Evolutionary conservation across 768 basidiomycete species (phyloP).

Genomic region (Mycena chlorophos): DNA sequence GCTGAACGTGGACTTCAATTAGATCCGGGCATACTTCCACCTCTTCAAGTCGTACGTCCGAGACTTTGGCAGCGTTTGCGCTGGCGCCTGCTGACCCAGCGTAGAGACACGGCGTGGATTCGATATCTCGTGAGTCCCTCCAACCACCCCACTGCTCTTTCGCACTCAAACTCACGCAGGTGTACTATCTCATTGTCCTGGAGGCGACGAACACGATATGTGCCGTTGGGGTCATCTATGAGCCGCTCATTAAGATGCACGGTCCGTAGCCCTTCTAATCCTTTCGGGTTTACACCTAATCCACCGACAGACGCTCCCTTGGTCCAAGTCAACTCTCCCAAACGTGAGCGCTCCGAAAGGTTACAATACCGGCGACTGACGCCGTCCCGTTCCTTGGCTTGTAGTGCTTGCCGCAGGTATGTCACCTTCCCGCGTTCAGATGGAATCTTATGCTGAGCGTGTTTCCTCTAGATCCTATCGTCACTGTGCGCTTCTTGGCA

Average conservation of each 20-base stretch:
- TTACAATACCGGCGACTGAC: background rate
- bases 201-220: constrained; percentile 17
- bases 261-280: background rate
- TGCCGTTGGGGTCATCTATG: constrained; percentile 16
- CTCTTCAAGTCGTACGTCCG: constrained; percentile 19
- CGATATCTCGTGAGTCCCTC: constrained; percentile 8
- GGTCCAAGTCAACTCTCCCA: background rate
- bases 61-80: background rate
- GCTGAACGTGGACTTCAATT: background rate
- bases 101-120: constrained; percentile 10
- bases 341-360: background rate
- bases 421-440: background rate
- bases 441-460: background rate
- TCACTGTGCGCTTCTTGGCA: constrained; percentile 9
- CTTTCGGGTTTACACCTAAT: background rate
- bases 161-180: background rate
- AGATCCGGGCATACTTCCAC: constrained; percentile 20
- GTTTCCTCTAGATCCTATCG: constrained; percentile 10
- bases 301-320: constrained; percentile 1
- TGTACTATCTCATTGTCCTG: constrained; percentile 18
- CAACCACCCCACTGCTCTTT: background rate
- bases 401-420: constrained; percentile 15
- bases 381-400: too few species aligned
- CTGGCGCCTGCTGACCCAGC: background rate
- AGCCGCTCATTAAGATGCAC: constrained; percentile 15